Conservation (phyloP, 352 stramenopile genomes). For the Peronospora belbahrii region DNA sequence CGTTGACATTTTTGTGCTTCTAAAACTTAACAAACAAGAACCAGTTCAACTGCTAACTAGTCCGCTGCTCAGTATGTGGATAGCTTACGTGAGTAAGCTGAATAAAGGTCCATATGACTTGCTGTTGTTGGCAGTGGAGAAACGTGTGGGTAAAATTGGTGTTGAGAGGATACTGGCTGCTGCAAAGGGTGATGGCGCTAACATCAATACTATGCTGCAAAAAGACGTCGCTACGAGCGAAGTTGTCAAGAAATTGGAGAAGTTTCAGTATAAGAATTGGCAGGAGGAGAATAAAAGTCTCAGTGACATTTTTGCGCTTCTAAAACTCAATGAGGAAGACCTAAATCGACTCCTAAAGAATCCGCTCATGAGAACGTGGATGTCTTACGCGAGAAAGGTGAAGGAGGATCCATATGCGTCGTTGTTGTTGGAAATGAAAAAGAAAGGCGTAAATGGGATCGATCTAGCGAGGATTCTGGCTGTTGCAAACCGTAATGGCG, state of each 20-base stretch:
- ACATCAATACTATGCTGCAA: too few species aligned
- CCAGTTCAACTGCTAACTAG: too few species aligned
- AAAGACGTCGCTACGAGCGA: too few species aligned
- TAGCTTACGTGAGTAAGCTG: too few species aligned
- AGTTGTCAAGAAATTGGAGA: neutral
- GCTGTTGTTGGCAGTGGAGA: too few species aligned
- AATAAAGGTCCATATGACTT: too few species aligned
- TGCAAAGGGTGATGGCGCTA: too few species aligned
- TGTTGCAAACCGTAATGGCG: neutral
- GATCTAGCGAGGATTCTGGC: neutral
- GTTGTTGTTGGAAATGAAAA: neutral
- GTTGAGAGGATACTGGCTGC: too few species aligned
- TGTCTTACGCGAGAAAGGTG: neutral
- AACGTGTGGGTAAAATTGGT: too few species aligned
- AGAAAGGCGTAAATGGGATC: neutral
- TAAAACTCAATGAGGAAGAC: slow-evolving; percentile 2
- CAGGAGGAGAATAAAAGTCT: neutral
- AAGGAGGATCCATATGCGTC: neutral
- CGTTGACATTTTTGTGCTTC: too few species aligned
- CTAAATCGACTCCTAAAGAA: neutral
- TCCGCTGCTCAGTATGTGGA: too few species aligned
- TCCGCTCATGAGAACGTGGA: slow-evolving; percentile 1
- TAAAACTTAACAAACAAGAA: too few species aligned
- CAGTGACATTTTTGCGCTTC: neutral
- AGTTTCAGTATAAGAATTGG: neutral